Evolutionary conservation across 202 grass and related monocot genomes (phyloP), one percentile per base, ranked within the genome.

Genomic region (Hordeum pubiflorum): DNA sequence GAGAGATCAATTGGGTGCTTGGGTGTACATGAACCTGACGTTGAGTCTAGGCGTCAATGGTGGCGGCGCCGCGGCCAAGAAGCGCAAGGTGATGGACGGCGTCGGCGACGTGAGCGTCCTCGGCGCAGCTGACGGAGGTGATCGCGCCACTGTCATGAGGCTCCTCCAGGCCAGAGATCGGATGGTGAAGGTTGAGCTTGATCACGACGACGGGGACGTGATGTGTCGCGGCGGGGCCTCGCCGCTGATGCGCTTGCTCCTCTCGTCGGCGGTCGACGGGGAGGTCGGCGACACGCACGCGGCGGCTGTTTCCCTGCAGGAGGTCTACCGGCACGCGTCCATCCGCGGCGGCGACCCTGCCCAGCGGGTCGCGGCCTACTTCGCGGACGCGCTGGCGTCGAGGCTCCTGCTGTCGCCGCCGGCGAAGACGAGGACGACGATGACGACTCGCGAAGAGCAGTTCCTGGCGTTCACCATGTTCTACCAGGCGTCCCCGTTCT

Each of bases 401-500:
- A 72, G 77, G 58, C 38, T 91, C 40, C 63, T 87, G 18, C 32
- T 41, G 15, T 15, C 82, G 72, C 58, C 48, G 27, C 5, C 7
- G 7, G 52, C 22, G 10, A 8, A 6, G 7, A 13, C 50, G 4
- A 11, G 3, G 17, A 6, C 32, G 21, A 21, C 78, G 29, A 6
- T 38, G 26, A 39, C 83, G 23, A 13, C 72, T 37, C 59, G 48
- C 2, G 48, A 63, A 20, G 83, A 91, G 46, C 67, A 69, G 81
- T 86, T 97, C 68, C 78, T 81, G 52, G 87, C 90, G 21, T 87
- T 89, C 82, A 94, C 88, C 55, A 91, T 89, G 75, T 87, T 91
- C 82, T 97, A 94, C 82, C 75, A 86, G 83, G 84, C 85, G 67
- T 88, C 89, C 10, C 94, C 90, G 36, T 69, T 87, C 46, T 86